phyloP scores from a whole-genome alignment of 1,139 yeast genomes.

The Kodamaea alishanica region DNA sequence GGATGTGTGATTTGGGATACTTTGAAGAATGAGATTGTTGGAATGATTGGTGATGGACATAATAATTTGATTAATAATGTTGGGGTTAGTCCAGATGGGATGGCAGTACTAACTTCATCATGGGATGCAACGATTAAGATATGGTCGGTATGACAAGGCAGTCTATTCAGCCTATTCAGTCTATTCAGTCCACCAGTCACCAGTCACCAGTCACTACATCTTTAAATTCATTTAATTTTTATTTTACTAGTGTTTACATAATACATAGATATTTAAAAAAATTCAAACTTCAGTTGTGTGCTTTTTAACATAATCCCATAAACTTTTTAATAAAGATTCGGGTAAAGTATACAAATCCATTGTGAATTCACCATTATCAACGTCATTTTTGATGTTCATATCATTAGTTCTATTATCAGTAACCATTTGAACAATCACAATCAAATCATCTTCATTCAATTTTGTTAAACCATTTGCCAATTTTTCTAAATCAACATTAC shows the following conservation, averaged over 20 bases:
- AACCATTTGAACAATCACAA: constrained; percentile 96
- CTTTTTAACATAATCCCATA: constrained; percentile 91
- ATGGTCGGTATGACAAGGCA: constrained; percentile 43
- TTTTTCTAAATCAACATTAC: constrained; percentile 80
- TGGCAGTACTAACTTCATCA: constrained; percentile 66
- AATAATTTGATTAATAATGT: constrained; percentile 61
- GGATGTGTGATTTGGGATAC: constrained; percentile 81
- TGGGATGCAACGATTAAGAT: constrained; percentile 68
- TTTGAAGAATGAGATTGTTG: constrained; percentile 61
- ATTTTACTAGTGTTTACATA: too few species aligned
- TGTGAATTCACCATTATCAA: constrained; percentile 95
- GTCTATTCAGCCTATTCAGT: too few species aligned
- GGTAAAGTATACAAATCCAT: constrained; percentile 95
- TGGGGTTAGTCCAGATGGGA: constrained; percentile 68
- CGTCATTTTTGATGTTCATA: constrained; percentile 94
- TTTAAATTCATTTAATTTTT: too few species aligned
- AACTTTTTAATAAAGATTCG: constrained; percentile 82
- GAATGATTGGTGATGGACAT: constrained; percentile 54
- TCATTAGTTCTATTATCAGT: constrained; percentile 94
- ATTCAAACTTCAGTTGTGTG: constrained; percentile 24
- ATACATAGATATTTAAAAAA: too few species aligned
- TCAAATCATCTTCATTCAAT: constrained; percentile 85
- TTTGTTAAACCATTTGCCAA: constrained; percentile 88
- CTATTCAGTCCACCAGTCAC: too few species aligned
- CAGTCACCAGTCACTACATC: too few species aligned